Evolutionary conservation across 768 basidiomycete species (phyloP), one percentile per base, ranked within the genome.

Genomic region (Tulasnella sp.): DNA sequence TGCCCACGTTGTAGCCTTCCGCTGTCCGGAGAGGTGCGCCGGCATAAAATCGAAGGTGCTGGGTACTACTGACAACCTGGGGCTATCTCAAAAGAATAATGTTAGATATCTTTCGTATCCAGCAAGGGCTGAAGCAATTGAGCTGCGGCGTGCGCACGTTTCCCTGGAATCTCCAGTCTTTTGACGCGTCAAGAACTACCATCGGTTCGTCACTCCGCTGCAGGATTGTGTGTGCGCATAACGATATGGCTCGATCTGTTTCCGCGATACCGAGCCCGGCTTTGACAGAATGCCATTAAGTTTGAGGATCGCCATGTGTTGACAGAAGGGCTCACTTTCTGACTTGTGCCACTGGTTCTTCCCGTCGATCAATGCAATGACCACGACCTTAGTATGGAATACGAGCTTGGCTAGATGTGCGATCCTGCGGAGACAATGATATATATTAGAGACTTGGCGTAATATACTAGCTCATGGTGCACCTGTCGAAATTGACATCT

Each of bases 261-360:
- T 74, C 76, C 10, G 70, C 67, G 9, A 72, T 64, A 2, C 72
- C 74, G 42, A 80, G 64, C 1, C 83, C 82, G 27, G 76, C 80
- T 80, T 53, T 11, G n/a, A 23, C 34, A 19, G 17, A 48, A 24
- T 15, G 49, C n/a, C n/a, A n/a, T n/a, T n/a, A n/a, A n/a, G n/a
- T n/a, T n/a, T n/a, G n/a, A 43, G 27, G 23, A 53, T 53, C 51
- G 21, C 34, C 15, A 4, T 53, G n/a, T n/a, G n/a, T n/a, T n/a
- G n/a, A n/a, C n/a, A n/a, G 19, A 19, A 19, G 10, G 0, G 69
- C 80, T 70, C 71, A 90, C 88, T 87, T 73, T 91, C 84, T 5
- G 88, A 85, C 72, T 96, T 96, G 69, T 87, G 84, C 87, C 90
- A 95, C 85, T 90, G 86, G 61, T 88, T 85, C 45, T 83, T 81